Percentiles rank a stretch among this genome's conserved stretches.
Conservation (phyloP, 768 basidiomycete species). For the Termitomyces sp. region DNA sequence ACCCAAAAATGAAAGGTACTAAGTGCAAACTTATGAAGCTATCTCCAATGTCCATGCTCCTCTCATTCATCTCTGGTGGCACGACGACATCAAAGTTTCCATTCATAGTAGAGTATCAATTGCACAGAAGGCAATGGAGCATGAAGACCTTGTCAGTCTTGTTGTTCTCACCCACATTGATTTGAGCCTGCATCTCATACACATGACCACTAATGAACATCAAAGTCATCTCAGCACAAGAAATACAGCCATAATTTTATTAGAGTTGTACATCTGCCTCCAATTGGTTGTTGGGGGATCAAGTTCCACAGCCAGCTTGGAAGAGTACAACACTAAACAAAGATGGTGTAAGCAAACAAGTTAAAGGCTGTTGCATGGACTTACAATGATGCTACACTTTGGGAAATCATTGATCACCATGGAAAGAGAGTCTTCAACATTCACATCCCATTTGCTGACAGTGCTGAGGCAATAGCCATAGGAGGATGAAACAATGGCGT, state of each 20-base stretch:
- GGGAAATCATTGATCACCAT: conserved; percentile 79
- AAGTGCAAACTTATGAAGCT: conserved; percentile 59
- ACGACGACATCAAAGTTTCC: conserved; percentile 69
- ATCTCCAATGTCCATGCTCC: conserved; percentile 76
- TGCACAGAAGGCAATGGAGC: conserved; percentile 66
- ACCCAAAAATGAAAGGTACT: not conserved
- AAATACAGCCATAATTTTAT: conserved; percentile 64
- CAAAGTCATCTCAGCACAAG: conserved; percentile 3
- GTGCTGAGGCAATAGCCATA: conserved; percentile 74
- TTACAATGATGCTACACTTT: conserved; percentile 66
- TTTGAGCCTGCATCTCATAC: conserved; percentile 68
- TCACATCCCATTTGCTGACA: conserved; percentile 63
- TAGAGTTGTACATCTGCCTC: conserved; percentile 73
- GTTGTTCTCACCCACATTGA: conserved; percentile 52
- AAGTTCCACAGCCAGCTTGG: conserved; percentile 72
- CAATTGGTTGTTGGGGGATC: conserved; percentile 62
- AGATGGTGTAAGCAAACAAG: not conserved
- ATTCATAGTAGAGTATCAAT: conserved; percentile 45
- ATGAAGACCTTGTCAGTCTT: conserved; percentile 59
- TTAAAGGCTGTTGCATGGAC: conserved; percentile 14
- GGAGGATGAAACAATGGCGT: conserved; percentile 63
- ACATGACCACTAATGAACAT: conserved; percentile 71
- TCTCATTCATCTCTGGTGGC: conserved; percentile 65
- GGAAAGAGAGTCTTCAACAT: conserved; percentile 62
- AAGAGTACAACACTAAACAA: conserved; percentile 59